Evolutionary conservation across 331 rosid species (phyloP).

Genomic region (Phaseolus coccineus): DNA sequence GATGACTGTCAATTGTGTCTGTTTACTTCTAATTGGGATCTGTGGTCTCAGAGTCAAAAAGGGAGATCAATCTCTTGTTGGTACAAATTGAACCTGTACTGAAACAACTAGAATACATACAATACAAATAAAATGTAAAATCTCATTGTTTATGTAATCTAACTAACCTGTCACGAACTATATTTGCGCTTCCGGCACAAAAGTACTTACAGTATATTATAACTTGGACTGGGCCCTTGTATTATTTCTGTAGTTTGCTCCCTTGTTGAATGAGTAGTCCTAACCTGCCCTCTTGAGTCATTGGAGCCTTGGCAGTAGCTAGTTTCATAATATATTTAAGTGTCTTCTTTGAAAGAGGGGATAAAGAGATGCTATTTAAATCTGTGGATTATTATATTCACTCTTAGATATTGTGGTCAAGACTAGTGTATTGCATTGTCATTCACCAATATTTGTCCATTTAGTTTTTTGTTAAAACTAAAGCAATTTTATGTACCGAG

Average conservation of each 20-base stretch:
- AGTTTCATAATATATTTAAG: neutral
- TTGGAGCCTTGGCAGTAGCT: neutral
- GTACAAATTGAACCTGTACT: constrained; percentile 19
- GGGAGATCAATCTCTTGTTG: neutral
- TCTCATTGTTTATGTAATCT: neutral
- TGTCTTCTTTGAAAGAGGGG: neutral
- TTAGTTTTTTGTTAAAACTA: neutral
- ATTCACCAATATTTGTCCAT: neutral
- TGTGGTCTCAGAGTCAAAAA: neutral
- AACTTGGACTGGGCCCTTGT: neutral
- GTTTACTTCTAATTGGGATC: neutral
- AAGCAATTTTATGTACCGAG: neutral
- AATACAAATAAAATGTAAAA: neutral
- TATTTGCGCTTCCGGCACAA: constrained; percentile 23
- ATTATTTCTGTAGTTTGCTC: neutral
- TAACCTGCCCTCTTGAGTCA: neutral
- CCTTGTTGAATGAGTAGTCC: neutral
- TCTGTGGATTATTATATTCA: neutral
- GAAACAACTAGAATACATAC: too few relatives aligned
- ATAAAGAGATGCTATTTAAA: neutral
- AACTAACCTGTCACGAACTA: neutral
- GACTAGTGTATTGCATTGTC: neutral
- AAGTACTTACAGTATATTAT: neutral
- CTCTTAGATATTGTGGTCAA: constrained; percentile 4
- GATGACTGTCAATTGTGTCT: neutral